These are phyloP conservation scores for Mycosphaerella arachidis DNA, from an alignment of 2,329 filamentous ascomycete species.

Conservation along the genomic window DNA sequence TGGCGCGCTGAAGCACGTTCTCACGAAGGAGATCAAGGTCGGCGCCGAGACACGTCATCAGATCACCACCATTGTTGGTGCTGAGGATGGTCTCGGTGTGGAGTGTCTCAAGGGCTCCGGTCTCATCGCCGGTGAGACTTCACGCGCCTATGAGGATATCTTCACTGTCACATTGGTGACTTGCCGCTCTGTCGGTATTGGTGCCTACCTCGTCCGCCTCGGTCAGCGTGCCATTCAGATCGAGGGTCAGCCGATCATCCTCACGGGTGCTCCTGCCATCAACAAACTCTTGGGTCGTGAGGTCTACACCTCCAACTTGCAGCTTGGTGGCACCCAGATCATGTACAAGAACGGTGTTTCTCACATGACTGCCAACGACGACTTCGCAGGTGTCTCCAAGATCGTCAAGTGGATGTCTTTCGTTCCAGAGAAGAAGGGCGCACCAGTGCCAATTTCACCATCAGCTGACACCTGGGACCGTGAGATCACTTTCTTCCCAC, in stretches of 20 bases:
- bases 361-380: slow-evolving; percentile 95
- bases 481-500: slow-evolving; percentile 76
- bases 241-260: slow-evolving; percentile 96
- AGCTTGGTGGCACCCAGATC: slow-evolving; percentile 99
- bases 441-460: slow-evolving; percentile 86
- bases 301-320: slow-evolving; percentile 97
- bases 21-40: slow-evolving; percentile 82
- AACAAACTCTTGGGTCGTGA: slow-evolving; percentile 98
- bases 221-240: slow-evolving; percentile 98
- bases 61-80: slow-evolving; percentile 88
- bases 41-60: slow-evolving; percentile 87
- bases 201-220: slow-evolving; percentile 96
- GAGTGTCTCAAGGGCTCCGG: slow-evolving; percentile 96
- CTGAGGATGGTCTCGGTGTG: slow-evolving; percentile 93
- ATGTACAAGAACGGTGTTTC: slow-evolving; percentile 99
- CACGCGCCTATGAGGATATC: slow-evolving; percentile 95
- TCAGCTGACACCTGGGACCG: slow-evolving; percentile 87
- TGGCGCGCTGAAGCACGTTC: slow-evolving; percentile 66
- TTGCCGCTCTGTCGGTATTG: slow-evolving; percentile 97
- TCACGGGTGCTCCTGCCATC: slow-evolving; percentile 93
- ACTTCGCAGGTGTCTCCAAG: slow-evolving; percentile 96
- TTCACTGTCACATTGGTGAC: slow-evolving; percentile 98
- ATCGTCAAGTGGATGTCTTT: slow-evolving; percentile 98
- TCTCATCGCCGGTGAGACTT: slow-evolving; percentile 96
- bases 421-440: slow-evolving; percentile 90